phyloP scores from a whole-genome alignment of 1,284 basidiomycete species.

The Mycena sp. region DNA sequence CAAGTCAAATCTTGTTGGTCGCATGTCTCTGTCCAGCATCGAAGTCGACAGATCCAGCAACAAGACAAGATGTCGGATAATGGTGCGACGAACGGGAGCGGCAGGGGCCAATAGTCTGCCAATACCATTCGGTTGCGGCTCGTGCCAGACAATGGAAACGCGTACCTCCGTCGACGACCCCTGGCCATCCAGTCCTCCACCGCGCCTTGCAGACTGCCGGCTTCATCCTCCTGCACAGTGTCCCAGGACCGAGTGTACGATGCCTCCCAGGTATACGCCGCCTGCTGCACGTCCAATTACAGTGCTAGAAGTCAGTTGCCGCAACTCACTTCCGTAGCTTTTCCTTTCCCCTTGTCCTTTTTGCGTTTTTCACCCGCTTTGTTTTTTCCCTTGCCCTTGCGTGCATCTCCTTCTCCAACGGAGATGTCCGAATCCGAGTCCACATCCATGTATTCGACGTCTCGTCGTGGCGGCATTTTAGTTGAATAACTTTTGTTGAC shows the following conservation, averaged over 20 bases:
- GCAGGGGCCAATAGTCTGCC: constrained; percentile 80
- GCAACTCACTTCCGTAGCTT: constrained; percentile 51
- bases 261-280: constrained; percentile 95
- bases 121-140: neutral
- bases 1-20: constrained; percentile 92
- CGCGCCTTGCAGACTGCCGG: constrained; percentile 88
- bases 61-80: constrained; percentile 94
- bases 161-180: constrained; percentile 82
- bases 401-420: constrained; percentile 51
- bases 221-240: constrained; percentile 95
- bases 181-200: constrained; percentile 91
- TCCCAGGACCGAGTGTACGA: constrained; percentile 97
- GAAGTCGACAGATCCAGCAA: constrained; percentile 90
- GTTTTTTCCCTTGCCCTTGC: constrained; percentile 52
- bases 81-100: constrained; percentile 90
- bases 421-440: constrained; percentile 67
- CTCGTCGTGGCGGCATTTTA: constrained; percentile 27
- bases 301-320: constrained; percentile 1
- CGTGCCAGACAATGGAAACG: constrained; percentile 8
- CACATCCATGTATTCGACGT: constrained; percentile 46
- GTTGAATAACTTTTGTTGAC: too few relatives aligned
- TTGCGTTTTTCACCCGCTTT: constrained; percentile 49
- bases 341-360: constrained; percentile 59
- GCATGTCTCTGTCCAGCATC: constrained; percentile 96
- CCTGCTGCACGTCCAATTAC: constrained; percentile 49